Conservation (phyloP, 306 rosid species). For the Alnus glutinosa region DNA sequence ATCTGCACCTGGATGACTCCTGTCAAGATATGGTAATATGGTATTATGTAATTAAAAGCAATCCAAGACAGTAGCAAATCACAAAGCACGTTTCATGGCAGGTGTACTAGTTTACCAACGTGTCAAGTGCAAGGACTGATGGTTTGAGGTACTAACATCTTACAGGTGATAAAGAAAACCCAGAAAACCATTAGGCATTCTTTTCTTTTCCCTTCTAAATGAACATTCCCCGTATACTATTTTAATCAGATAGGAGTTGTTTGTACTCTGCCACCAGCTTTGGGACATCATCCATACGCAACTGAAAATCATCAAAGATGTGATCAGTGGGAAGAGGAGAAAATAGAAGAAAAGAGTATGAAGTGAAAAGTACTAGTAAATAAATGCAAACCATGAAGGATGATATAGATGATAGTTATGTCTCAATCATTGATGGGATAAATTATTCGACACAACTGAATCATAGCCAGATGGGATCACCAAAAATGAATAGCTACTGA, state of each 20-base stretch:
- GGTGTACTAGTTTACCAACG: background rate
- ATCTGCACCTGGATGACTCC: background rate
- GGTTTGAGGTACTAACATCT: background rate
- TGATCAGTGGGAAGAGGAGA: slow-evolving; percentile 8
- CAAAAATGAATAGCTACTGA: background rate
- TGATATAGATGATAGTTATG: background rate
- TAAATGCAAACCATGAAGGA: background rate
- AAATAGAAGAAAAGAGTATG: background rate
- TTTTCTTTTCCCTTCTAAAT: background rate
- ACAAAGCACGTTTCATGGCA: background rate
- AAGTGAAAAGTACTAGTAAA: background rate
- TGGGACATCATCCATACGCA: slow-evolving; percentile 85
- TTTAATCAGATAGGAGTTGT: slow-evolving; percentile 43
- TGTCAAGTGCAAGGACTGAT: background rate
- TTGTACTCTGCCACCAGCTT: slow-evolving; percentile 78
- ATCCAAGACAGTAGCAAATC: background rate
- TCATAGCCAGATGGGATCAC: background rate
- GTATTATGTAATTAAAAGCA: background rate
- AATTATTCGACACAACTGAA: background rate
- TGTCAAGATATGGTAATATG: background rate
- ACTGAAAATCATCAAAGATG: slow-evolving; percentile 44
- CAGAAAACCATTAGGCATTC: background rate
- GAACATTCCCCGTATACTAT: background rate
- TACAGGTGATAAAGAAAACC: background rate
- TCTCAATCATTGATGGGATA: background rate